These are phyloP conservation scores for Xylariomycetidae sp. DNA, from an alignment of 2,329 filamentous ascomycete species.

Conservation along the genomic window DNA sequence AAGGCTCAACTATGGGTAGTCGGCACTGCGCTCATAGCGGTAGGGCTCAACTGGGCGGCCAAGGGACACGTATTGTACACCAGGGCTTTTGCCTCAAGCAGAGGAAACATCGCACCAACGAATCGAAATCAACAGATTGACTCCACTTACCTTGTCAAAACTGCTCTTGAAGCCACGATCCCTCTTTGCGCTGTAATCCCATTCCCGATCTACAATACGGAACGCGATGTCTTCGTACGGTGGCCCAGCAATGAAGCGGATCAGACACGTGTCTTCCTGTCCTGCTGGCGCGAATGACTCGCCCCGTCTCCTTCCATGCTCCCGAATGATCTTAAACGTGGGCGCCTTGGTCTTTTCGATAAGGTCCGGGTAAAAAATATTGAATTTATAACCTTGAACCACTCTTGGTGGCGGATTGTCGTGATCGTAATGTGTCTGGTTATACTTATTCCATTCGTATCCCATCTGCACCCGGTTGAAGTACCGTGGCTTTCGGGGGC, in stretches of 20 bases:
- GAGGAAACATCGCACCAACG: conserved; percentile 7
- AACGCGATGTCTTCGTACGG: conserved; percentile 98
- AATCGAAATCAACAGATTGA: conserved; percentile 9
- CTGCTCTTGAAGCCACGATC: conserved; percentile 94
- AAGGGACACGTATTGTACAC: too few relatives aligned
- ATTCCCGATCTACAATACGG: conserved; percentile 95
- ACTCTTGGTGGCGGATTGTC: conserved; percentile 97
- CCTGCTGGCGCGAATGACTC: conserved; percentile 91
- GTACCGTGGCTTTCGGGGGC: conserved; percentile 87
- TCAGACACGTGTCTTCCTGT: conserved; percentile 94
- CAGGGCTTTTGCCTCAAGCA: conserved; percentile 3
- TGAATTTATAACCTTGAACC: conserved; percentile 98
- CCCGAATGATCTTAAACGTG: conserved; percentile 92
- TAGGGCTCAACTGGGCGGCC: too few relatives aligned
- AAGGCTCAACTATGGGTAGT: too few relatives aligned
- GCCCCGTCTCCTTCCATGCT: conserved; percentile 81
- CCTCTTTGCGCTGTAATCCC: conserved; percentile 95
- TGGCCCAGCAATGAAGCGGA: conserved; percentile 89
- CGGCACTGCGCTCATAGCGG: too few relatives aligned
- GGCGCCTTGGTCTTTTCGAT: conserved; percentile 93
- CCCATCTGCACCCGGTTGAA: conserved; percentile 99
- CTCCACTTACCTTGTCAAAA: conserved; percentile 83
- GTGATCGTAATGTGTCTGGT: conserved; percentile 98
- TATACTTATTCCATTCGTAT: conserved; percentile 99
- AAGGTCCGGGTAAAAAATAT: conserved; percentile 97